Conservation (phyloP, 2,329 filamentous ascomycete genomes). For the Rhynchosporium agropyri region DNA sequence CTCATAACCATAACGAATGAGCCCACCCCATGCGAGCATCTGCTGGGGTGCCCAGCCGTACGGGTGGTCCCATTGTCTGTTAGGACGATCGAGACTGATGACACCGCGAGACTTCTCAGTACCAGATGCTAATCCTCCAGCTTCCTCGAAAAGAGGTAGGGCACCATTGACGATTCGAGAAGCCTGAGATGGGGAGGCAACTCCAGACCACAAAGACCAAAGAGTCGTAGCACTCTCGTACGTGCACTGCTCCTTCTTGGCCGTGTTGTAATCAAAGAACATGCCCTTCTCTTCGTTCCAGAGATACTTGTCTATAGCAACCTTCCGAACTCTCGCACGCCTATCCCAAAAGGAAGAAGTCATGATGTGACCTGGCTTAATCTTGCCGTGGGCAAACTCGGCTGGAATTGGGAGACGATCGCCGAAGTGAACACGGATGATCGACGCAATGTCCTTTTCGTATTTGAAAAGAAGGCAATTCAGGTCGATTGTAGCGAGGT, state of each 20-base stretch:
- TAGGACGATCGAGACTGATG: conserved; percentile 80
- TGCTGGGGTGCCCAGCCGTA: conserved; percentile 99
- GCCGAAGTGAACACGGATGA: conserved; percentile 64
- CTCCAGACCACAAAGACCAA: conserved; percentile 96
- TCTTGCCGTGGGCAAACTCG: conserved; percentile 75
- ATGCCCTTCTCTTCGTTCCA: conserved; percentile 93
- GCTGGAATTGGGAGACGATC: conserved; percentile 81
- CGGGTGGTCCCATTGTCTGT: conserved; percentile 97
- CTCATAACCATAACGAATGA: conserved; percentile 88
- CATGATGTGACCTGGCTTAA: conserved; percentile 70
- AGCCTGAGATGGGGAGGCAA: conserved; percentile 85
- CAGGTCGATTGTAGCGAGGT: no score
- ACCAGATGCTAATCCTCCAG: conserved; percentile 85
- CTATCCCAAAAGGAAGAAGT: conserved; percentile 90
- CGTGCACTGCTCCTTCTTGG: conserved; percentile 73
- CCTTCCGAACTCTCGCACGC: conserved; percentile 79
- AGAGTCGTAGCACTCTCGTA: conserved; percentile 95
- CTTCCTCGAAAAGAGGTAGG: conserved; percentile 83
- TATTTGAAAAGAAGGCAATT: no score
- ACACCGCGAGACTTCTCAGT: conserved; percentile 85
- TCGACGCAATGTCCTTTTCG: no score
- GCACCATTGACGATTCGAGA: conserved; percentile 77
- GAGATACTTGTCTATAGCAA: conserved; percentile 86
- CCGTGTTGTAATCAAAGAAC: conserved; percentile 97
- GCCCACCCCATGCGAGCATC: conserved; percentile 94